phyloP scores from a whole-genome alignment of 441 rosid species.

The Aleurites moluccanus region DNA sequence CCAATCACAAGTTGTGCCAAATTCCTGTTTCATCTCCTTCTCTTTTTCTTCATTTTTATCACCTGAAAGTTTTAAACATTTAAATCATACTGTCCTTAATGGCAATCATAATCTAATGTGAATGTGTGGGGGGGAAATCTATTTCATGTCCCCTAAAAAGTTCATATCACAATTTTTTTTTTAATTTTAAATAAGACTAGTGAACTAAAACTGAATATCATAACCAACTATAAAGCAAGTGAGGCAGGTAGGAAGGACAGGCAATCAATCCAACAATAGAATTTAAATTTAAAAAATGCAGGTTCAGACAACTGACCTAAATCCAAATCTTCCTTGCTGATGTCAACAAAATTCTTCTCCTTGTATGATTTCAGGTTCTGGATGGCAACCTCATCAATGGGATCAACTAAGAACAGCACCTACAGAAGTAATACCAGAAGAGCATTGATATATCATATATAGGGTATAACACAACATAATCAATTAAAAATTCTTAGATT shows the following conservation, averaged over 20 bases:
- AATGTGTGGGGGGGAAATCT: not conserved
- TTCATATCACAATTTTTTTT: not conserved
- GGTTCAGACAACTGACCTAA: slow-evolving; percentile 49
- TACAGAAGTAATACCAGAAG: slow-evolving; percentile 28
- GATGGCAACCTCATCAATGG: slow-evolving; percentile 94
- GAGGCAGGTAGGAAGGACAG: not conserved
- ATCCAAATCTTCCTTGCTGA: slow-evolving; percentile 97
- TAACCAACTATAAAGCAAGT: not conserved
- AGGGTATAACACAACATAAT: slow-evolving; percentile 7
- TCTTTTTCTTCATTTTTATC: slow-evolving; percentile 91
- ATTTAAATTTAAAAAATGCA: not conserved
- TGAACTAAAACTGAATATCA: slow-evolving; percentile 12
- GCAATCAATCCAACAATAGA: not conserved
- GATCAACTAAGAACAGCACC: slow-evolving; percentile 88
- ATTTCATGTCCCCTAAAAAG: not conserved
- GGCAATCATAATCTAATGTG: not conserved
- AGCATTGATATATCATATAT: not conserved
- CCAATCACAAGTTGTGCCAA: slow-evolving; percentile 94
- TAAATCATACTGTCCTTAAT: not conserved
- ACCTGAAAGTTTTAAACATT: slow-evolving; percentile 43
- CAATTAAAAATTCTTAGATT: not conserved
- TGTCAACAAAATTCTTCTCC: slow-evolving; percentile 90
- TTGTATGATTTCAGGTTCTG: slow-evolving; percentile 88
- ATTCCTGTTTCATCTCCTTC: slow-evolving; percentile 71
- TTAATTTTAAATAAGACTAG: not conserved